Evolutionary conservation across 1,284 basidiomycete genomes (phyloP).

Genomic region (Rhodofomes roseus): DNA sequence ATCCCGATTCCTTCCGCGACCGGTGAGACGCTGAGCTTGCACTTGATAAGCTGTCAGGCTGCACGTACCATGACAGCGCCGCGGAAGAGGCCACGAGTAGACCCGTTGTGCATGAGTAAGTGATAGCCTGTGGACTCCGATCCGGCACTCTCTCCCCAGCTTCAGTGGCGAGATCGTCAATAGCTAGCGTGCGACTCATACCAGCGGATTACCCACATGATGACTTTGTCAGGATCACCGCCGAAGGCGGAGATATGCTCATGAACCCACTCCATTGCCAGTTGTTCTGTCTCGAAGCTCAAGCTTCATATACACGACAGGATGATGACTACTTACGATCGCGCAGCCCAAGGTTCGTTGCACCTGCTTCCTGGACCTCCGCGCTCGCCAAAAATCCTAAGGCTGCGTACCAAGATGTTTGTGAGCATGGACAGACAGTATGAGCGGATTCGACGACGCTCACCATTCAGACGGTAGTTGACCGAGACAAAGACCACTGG

Average conservation of each 20-base stretch:
- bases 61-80: slow-evolving; percentile 29
- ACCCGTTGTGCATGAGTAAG: slow-evolving; percentile 29
- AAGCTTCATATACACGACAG: no score
- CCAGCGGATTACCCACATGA: slow-evolving; percentile 20
- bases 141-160: slow-evolving; percentile 42
- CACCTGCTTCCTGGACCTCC: slow-evolving; percentile 45
- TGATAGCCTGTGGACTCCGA: slow-evolving; percentile 31
- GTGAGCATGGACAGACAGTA: not conserved
- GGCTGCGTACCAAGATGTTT: no score
- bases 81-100: slow-evolving; percentile 32
- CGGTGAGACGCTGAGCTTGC: not conserved
- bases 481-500: slow-evolving; percentile 51
- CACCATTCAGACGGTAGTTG: slow-evolving; percentile 41
- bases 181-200: not conserved
- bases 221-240: slow-evolving; percentile 37
- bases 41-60: not conserved
- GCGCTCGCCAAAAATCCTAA: slow-evolving; percentile 49
- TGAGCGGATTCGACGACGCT: not conserved
- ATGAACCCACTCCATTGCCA: slow-evolving; percentile 55
- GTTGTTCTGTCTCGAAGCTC: no score
- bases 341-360: slow-evolving; percentile 51
- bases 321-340: slow-evolving; percentile 52
- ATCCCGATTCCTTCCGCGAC: slow-evolving; percentile 27
- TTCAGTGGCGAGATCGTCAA: slow-evolving; percentile 4
- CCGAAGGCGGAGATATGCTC: slow-evolving; percentile 39